phyloP scores from a whole-genome alignment of 805 yeast species.

The Pichia manshurica region DNA sequence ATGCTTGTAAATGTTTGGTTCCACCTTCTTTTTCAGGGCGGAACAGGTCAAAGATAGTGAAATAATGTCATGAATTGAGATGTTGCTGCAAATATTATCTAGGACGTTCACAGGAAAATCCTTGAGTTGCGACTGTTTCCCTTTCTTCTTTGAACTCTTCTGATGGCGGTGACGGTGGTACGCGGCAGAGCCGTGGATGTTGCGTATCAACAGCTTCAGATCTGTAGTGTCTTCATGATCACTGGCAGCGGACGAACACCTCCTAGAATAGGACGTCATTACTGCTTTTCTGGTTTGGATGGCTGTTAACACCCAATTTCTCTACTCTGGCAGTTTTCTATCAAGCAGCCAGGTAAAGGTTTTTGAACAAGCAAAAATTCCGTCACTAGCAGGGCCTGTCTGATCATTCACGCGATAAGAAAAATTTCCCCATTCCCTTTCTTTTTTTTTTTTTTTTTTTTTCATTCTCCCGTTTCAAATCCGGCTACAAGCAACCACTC shows the following conservation, averaged over 20 bases:
- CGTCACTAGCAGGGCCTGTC: too few relatives aligned
- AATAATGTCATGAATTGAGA: constrained; percentile 8
- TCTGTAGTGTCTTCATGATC: not conserved
- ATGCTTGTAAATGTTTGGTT: constrained; percentile 6
- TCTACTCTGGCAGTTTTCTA: too few relatives aligned
- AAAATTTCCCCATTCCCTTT: too few relatives aligned
- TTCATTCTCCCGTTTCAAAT: not conserved
- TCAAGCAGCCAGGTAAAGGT: too few relatives aligned
- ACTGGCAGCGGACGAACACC: not conserved
- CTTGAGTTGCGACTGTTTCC: not conserved
- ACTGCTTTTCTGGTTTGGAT: not conserved
- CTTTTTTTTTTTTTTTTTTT: too few relatives aligned
- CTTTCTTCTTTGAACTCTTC: not conserved
- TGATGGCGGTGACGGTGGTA: not conserved
- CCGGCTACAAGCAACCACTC: constrained; percentile 6
- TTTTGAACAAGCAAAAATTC: too few relatives aligned
- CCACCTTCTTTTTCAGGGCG: constrained; percentile 4
- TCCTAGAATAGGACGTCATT: constrained; percentile 6
- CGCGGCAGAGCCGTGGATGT: not conserved
- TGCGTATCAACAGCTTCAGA: not conserved
- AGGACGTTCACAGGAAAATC: constrained; percentile 8
- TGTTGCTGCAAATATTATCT: constrained; percentile 6
- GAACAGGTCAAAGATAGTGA: constrained; percentile 9
- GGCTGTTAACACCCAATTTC: too few relatives aligned
- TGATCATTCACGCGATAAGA: constrained; percentile 6